phyloP scores from a whole-genome alignment of 257 asterid species.

The Anisodus tanguticus region DNA sequence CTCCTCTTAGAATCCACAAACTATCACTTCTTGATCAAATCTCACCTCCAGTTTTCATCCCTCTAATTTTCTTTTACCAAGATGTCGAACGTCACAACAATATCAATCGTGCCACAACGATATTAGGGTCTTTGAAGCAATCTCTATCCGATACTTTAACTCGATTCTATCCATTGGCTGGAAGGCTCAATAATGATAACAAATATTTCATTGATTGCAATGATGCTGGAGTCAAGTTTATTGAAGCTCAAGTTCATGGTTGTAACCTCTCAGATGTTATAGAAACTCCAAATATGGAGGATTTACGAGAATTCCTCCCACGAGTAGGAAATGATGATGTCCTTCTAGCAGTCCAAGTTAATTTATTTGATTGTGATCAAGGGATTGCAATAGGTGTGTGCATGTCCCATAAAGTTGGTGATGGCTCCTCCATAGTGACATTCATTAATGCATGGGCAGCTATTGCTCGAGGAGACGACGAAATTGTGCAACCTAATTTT shows the following conservation, averaged over 20 bases:
- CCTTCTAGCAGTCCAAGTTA: constrained; percentile 43
- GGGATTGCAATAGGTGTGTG: constrained; percentile 45
- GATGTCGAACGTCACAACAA: constrained; percentile 9
- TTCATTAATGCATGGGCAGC: constrained; percentile 54
- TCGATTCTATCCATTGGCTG: constrained; percentile 49
- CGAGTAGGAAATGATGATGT: neutral
- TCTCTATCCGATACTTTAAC: constrained; percentile 43
- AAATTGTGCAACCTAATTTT: constrained; percentile 11
- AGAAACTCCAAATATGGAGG: constrained; percentile 30
- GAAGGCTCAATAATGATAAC: constrained; percentile 31
- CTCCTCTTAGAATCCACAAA: constrained; percentile 35
- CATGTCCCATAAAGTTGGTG: constrained; percentile 46
- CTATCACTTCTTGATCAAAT: constrained; percentile 50
- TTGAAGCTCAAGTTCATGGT: constrained; percentile 41
- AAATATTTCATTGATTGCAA: constrained; percentile 42
- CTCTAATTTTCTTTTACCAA: constrained; percentile 46
- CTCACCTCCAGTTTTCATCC: constrained; percentile 39
- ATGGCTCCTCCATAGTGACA: constrained; percentile 40
- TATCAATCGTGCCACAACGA: neutral
- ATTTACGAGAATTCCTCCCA: constrained; percentile 32
- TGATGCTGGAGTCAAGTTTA: constrained; percentile 45
- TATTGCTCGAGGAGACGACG: constrained; percentile 19
- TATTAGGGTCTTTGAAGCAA: constrained; percentile 35
- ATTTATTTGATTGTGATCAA: constrained; percentile 41
- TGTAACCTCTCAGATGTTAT: neutral